Evolutionary conservation across 768 basidiomycete genomes (phyloP).

Genomic region (Termitomyces heimii): DNA sequence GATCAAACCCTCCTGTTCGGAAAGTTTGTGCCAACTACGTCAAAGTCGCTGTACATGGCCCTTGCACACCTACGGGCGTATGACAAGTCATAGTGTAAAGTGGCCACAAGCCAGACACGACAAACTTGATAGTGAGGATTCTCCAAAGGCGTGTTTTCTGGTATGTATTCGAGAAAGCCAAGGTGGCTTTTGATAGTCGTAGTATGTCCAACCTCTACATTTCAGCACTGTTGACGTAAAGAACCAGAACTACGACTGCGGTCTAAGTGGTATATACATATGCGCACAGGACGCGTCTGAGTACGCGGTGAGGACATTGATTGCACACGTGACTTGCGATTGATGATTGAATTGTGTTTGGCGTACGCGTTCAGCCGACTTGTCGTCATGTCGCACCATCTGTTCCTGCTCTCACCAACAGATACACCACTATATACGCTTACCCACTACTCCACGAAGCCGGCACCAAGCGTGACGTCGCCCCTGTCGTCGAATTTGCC

Average conservation of each 20-base stretch:
- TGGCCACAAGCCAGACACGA: slow-evolving; percentile 26
- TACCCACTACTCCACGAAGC: slow-evolving; percentile 78
- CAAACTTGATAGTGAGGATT: slow-evolving; percentile 62
- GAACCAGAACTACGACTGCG: slow-evolving; percentile 1
- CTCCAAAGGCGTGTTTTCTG: slow-evolving; percentile 48
- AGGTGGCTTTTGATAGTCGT: slow-evolving; percentile 9
- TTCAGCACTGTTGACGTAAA: slow-evolving; percentile 8
- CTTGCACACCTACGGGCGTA: slow-evolving; percentile 34
- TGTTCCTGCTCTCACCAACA: slow-evolving; percentile 80
- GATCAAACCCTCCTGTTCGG: slow-evolving; percentile 38
- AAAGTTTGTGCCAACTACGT: slow-evolving; percentile 53
- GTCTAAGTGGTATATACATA: slow-evolving; percentile 2
- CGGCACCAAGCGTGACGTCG: slow-evolving; percentile 49
- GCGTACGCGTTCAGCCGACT: slow-evolving; percentile 1
- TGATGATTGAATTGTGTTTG: slow-evolving; percentile 5
- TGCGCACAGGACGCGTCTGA: slow-evolving; percentile 1
- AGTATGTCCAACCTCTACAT: neutral
- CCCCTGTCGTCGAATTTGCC: slow-evolving; percentile 80
- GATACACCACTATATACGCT: slow-evolving; percentile 83
- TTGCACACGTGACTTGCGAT: slow-evolving; percentile 9
- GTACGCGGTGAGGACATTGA: slow-evolving; percentile 8
- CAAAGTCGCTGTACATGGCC: slow-evolving; percentile 57
- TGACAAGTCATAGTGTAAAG: slow-evolving; percentile 8
- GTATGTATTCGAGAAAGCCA: slow-evolving; percentile 46
- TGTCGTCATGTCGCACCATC: slow-evolving; percentile 72